Percentiles rank a stretch among this genome's conserved stretches.
Evolutionary conservation across 2,329 filamentous ascomycete genomes (phyloP).

Genomic region (Kalmusia sp.): DNA sequence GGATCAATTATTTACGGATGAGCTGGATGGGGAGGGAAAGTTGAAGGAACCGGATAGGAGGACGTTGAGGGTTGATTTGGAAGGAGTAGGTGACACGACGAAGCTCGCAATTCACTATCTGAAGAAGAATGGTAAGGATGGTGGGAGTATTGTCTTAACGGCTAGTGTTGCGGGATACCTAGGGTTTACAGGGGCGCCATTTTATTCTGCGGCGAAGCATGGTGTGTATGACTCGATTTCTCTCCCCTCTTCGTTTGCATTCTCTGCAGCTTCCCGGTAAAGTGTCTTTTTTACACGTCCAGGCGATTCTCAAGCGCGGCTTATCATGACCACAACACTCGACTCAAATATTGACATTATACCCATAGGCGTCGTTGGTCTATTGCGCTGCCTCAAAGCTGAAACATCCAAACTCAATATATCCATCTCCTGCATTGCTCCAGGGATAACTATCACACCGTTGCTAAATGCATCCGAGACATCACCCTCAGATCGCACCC

Average conservation of each 20-base stretch:
- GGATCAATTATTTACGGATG: slow-evolving; percentile 59
- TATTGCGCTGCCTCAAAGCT: slow-evolving; percentile 58
- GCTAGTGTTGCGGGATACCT: slow-evolving; percentile 59
- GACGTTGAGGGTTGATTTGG: slow-evolving; percentile 55
- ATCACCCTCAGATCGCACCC: slow-evolving; percentile 26
- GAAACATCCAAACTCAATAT: slow-evolving; percentile 56
- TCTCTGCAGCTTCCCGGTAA: no score
- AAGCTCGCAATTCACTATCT: slow-evolving; percentile 58
- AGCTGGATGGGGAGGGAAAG: slow-evolving; percentile 49
- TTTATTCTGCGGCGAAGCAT: slow-evolving; percentile 60
- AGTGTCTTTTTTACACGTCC: no score
- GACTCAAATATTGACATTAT: no score
- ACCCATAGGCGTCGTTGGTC: slow-evolving; percentile 52
- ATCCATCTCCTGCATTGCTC: slow-evolving; percentile 56
- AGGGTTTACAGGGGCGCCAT: slow-evolving; percentile 54
- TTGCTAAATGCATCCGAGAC: slow-evolving; percentile 46
- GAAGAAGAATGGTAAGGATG: slow-evolving; percentile 46
- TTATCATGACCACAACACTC: no score
- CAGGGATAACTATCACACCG: slow-evolving; percentile 57
- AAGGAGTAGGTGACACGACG: slow-evolving; percentile 55
- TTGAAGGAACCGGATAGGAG: slow-evolving; percentile 55
- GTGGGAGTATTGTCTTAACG: slow-evolving; percentile 56
- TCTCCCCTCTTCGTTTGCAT: not conserved
- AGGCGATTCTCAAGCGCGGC: no score
- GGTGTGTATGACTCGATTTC: slow-evolving; percentile 36